Percentiles rank a stretch among this genome's conserved stretches.
These are phyloP conservation scores for Macadamia tetraphylla DNA, from an alignment of 164 flowering plant genomes.

Conservation along the genomic window DNA sequence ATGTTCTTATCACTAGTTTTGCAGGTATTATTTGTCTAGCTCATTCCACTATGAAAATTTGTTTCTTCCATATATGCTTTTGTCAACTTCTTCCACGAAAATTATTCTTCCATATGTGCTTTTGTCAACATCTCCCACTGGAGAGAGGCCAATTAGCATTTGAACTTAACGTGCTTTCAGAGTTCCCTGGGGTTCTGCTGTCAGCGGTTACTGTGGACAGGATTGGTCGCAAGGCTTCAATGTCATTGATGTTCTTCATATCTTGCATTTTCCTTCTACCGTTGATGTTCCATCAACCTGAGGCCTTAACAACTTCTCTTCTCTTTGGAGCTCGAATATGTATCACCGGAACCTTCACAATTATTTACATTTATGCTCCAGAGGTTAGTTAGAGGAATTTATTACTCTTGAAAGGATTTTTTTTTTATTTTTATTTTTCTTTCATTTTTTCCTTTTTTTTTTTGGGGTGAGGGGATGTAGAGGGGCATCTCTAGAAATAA, in stretches of 20 bases:
- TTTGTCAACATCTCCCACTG: neutral
- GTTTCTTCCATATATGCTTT: neutral
- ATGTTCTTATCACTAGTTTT: slow-evolving; percentile 80
- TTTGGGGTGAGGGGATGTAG: too few relatives aligned
- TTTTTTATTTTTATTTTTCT: neutral
- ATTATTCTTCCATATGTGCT: neutral
- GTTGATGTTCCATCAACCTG: slow-evolving; percentile 42
- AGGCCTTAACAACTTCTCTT: slow-evolving; percentile 50
- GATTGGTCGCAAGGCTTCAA: slow-evolving; percentile 76
- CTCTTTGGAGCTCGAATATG: slow-evolving; percentile 84
- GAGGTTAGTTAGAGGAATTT: slow-evolving; percentile 45
- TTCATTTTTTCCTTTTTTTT: neutral
- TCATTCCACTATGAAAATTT: neutral
- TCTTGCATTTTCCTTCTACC: slow-evolving; percentile 65
- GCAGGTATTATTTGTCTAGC: slow-evolving; percentile 48
- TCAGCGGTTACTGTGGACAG: slow-evolving; percentile 67
- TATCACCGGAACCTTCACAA: slow-evolving; percentile 56
- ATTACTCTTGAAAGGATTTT: neutral
- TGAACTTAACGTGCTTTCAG: slow-evolving; percentile 31
- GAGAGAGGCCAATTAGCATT: slow-evolving; percentile 5
- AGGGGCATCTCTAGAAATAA: neutral
- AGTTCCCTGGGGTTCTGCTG: slow-evolving; percentile 80
- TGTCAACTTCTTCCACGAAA: neutral
- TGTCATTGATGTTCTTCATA: slow-evolving; percentile 54
- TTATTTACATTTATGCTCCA: slow-evolving; percentile 70